Evolutionary conservation across 2,329 filamentous ascomycete species (phyloP).

Genomic region (Knufia petricola): DNA sequence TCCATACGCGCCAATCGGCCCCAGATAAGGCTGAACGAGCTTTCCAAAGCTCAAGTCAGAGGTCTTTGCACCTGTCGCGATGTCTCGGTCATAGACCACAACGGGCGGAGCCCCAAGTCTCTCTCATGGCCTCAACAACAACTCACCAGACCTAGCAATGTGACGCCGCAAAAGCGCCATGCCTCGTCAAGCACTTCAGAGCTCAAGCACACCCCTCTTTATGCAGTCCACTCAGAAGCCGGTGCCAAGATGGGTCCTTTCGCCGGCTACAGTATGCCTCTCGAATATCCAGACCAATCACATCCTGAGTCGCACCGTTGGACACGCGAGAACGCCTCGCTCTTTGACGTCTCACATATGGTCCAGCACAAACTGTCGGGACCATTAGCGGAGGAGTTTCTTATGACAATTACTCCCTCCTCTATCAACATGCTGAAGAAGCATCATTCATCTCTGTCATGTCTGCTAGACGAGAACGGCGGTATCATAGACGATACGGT

Average conservation of each 20-base stretch:
- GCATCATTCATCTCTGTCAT: conserved; percentile 73
- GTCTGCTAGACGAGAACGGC: conserved; percentile 71
- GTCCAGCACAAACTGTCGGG: conserved; percentile 77
- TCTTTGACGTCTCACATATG: conserved; percentile 98
- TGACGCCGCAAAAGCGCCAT: neutral
- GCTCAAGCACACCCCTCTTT: conserved; percentile 54
- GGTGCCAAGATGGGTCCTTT: conserved; percentile 96
- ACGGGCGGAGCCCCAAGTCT: neutral
- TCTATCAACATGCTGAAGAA: conserved; percentile 53
- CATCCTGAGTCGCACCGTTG: conserved; percentile 81
- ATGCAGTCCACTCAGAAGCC: conserved; percentile 65
- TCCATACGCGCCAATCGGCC: neutral
- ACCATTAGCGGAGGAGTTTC: conserved; percentile 66
- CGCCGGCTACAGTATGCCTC: conserved; percentile 83
- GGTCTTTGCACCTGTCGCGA: conserved; percentile 1
- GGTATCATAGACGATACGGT: conserved; percentile 94
- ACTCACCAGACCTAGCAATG: neutral
- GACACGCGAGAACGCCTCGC: conserved; percentile 74
- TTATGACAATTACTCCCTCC: conserved; percentile 75
- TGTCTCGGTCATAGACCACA: neutral
- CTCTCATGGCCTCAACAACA: neutral
- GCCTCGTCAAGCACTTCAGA: conserved; percentile 9
- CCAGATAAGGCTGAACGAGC: conserved; percentile 3
- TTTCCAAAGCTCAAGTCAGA: neutral
- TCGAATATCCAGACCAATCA: conserved; percentile 70